phyloP scores from a whole-genome alignment of 23 red algal genomes.

The Gracilaria caudata region DNA sequence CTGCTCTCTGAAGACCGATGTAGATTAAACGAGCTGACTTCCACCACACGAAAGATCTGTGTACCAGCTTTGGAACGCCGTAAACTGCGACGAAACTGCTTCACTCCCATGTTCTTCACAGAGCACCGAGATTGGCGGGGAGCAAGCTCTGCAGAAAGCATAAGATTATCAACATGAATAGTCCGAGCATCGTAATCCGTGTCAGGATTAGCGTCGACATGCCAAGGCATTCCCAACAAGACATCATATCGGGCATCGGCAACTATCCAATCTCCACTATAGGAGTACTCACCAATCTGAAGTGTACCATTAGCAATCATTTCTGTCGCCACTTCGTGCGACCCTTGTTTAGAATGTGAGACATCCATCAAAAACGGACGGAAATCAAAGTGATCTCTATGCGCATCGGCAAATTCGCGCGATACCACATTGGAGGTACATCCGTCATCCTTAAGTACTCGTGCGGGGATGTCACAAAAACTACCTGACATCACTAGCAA shows the following conservation, averaged over 20 bases:
- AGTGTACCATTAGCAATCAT: conserved; percentile 30
- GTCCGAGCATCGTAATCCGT: conserved; percentile 1
- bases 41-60: too few relatives aligned
- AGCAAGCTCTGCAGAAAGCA: background rate
- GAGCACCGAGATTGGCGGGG: too few relatives aligned
- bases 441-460: conserved; percentile 39
- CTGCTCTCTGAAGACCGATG: too few relatives aligned
- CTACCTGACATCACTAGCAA: background rate
- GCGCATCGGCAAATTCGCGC: conserved; percentile 9
- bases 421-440: conserved; percentile 9
- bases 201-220: background rate
- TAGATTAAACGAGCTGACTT: too few relatives aligned
- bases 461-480: conserved; percentile 14
- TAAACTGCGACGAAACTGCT: too few relatives aligned
- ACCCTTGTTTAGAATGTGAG: conserved; percentile 30
- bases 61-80: too few relatives aligned
- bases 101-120: too few relatives aligned
- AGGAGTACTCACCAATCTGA: background rate
- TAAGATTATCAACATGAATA: background rate
- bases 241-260: background rate
- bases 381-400: conserved; percentile 50
- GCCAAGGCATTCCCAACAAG: conserved; percentile 11
- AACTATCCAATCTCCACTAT: conserved; percentile 9
- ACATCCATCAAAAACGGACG: conserved; percentile 32
- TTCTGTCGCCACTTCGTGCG: conserved; percentile 17